Conservation (phyloP, 768 basidiomycete species). For the Kwoniella europaea region DNA sequence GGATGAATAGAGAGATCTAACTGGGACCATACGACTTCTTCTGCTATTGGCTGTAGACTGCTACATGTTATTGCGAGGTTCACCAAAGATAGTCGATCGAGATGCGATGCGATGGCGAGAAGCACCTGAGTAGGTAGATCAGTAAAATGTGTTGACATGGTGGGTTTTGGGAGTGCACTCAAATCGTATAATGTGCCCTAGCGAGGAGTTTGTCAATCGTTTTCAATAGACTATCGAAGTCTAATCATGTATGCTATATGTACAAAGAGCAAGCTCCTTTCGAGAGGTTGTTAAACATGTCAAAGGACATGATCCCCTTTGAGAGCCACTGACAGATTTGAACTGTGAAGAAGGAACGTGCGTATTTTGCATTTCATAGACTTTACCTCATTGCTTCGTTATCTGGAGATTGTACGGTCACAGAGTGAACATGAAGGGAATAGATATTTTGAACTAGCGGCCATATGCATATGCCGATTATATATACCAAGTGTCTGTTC, state of each 20-base stretch:
- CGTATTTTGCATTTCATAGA: not conserved
- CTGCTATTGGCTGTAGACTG: not conserved
- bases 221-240: not conserved
- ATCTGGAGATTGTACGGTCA: no score
- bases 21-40: constrained; percentile 8
- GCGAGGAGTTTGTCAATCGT: not conserved
- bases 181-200: not conserved
- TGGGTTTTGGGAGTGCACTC: not conserved
- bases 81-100: not conserved
- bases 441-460: not conserved
- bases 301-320: not conserved
- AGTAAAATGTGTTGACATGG: not conserved
- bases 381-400: not conserved
- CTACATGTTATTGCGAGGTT: not conserved
- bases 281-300: not conserved
- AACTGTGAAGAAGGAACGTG: not conserved
- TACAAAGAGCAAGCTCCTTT: not conserved
- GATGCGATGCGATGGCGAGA: not conserved
- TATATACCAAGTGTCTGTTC: no score
- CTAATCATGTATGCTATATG: not conserved
- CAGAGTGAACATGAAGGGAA: not conserved
- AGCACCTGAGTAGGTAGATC: not conserved
- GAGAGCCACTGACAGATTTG: not conserved
- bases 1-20: constrained; percentile 4
- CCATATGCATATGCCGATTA: not conserved